Evolutionary conservation across 139 green algal genomes (phyloP).

Genomic region (Parachlorella kessleri): DNA sequence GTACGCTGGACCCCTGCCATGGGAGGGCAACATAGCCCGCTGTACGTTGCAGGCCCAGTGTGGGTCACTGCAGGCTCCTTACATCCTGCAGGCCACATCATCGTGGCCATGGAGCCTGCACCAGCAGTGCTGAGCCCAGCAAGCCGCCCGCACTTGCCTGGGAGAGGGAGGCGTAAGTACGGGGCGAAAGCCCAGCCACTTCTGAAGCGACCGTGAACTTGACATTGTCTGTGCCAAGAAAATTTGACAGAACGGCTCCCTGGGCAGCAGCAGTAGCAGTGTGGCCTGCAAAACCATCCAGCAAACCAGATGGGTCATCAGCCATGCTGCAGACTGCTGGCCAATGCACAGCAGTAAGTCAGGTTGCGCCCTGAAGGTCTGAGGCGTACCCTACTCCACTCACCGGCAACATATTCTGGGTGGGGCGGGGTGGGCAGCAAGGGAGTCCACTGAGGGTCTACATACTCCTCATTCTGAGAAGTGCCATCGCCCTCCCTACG

Average conservation of each 20-base stretch:
- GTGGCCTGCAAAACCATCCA: constrained; percentile 37
- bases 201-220: constrained; percentile 16
- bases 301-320: too few relatives aligned
- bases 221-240: neutral
- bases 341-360: too few relatives aligned
- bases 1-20: too few relatives aligned
- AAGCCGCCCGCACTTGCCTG: neutral
- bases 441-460: constrained; percentile 27
- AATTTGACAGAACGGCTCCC: constrained; percentile 1
- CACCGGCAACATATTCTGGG: constrained; percentile 38
- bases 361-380: too few relatives aligned
- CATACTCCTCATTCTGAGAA: neutral
- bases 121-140: too few relatives aligned
- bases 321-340: too few relatives aligned
- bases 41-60: too few relatives aligned
- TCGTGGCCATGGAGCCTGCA: too few relatives aligned
- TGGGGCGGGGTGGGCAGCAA: constrained; percentile 36
- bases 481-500: constrained; percentile 22
- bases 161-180: constrained; percentile 28
- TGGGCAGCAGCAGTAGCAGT: constrained; percentile 6
- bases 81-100: too few relatives aligned
- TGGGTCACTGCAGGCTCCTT: too few relatives aligned
- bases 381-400: too few relatives aligned
- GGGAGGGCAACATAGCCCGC: too few relatives aligned
- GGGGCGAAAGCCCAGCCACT: neutral